Conservation (phyloP, 257 asterid species). For the Verbena officinalis region DNA sequence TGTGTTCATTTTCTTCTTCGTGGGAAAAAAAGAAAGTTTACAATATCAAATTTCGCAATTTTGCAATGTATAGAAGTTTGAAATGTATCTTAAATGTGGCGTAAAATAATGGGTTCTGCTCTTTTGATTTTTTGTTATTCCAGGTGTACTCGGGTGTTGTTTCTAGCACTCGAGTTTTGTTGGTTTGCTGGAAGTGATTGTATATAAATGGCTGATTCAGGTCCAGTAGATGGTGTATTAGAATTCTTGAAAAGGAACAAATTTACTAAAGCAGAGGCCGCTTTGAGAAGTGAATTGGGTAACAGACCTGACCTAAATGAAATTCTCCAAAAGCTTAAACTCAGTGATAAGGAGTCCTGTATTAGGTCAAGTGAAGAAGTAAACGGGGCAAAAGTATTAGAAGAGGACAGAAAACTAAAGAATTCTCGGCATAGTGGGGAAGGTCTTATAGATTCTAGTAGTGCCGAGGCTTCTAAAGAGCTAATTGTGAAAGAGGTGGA, state of each 20-base stretch:
- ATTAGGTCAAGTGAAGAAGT: slow-evolving; percentile 49
- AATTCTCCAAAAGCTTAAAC: slow-evolving; percentile 61
- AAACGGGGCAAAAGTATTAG: slow-evolving; percentile 44
- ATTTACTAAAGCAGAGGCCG: slow-evolving; percentile 87
- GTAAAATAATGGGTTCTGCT: slow-evolving; percentile 28
- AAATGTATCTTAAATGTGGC: slow-evolving; percentile 15
- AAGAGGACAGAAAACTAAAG: slow-evolving; percentile 38
- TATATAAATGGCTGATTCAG: slow-evolving; percentile 69
- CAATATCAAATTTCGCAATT: neutral
- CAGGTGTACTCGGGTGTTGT: slow-evolving; percentile 54
- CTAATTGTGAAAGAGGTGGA: slow-evolving; percentile 89
- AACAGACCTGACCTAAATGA: slow-evolving; percentile 67
- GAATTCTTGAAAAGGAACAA: slow-evolving; percentile 78
- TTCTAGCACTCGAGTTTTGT: slow-evolving; percentile 28
- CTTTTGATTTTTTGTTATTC: slow-evolving; percentile 24
- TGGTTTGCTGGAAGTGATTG: slow-evolving; percentile 30
- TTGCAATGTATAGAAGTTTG: neutral
- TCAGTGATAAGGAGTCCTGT: slow-evolving; percentile 57
- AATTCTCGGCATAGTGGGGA: slow-evolving; percentile 42
- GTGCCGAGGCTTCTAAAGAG: slow-evolving; percentile 66
- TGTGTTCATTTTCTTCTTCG: slow-evolving; percentile 2
- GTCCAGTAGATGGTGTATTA: slow-evolving; percentile 73
- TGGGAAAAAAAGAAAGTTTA: neutral
- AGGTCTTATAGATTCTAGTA: slow-evolving; percentile 39
- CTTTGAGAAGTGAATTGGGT: slow-evolving; percentile 77